phyloP scores from a whole-genome alignment of 164 flowering plant species.

The Magnolia changhungtana region DNA sequence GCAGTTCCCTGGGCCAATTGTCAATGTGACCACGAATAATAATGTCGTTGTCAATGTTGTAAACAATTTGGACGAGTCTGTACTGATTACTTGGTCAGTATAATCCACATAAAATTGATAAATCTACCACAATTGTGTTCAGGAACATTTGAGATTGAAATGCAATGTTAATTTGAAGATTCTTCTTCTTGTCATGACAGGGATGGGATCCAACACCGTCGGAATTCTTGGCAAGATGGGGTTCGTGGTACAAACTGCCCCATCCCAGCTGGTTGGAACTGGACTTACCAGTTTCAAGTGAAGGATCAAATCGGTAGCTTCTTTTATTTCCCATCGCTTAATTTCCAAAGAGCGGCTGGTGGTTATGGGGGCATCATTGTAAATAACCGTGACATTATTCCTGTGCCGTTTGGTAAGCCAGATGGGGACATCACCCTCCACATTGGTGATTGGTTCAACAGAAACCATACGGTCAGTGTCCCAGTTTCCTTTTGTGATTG shows the following conservation, averaged over 20 bases:
- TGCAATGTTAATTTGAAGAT: background rate
- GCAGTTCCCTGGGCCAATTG: conserved; percentile 81
- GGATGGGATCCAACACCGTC: conserved; percentile 79
- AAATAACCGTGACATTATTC: conserved; percentile 60
- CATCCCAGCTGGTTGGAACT: conserved; percentile 84
- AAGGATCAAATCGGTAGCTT: conserved; percentile 98
- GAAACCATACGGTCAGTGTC: conserved; percentile 77
- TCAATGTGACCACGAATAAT: conserved; percentile 84
- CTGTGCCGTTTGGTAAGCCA: conserved; percentile 77
- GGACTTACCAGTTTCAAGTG: conserved; percentile 93
- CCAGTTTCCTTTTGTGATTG: background rate
- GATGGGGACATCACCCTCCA: conserved; percentile 68
- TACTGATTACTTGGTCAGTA: conserved; percentile 74
- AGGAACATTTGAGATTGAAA: background rate
- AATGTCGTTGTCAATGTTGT: conserved; percentile 70
- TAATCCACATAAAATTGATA: background rate
- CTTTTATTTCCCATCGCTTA: conserved; percentile 86
- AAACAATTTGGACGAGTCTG: conserved; percentile 76
- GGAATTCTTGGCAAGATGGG: conserved; percentile 96
- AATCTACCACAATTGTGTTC: background rate
- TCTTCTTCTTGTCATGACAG: conserved; percentile 29
- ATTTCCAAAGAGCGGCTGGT: conserved; percentile 89
- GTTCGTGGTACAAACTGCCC: conserved; percentile 93
- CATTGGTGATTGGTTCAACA: conserved; percentile 92
- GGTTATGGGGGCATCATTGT: conserved; percentile 80